Evolutionary conservation across 352 stramenopile species (phyloP), one percentile per base, ranked within the genome.

Genomic region (Plasmopara halstedii): DNA sequence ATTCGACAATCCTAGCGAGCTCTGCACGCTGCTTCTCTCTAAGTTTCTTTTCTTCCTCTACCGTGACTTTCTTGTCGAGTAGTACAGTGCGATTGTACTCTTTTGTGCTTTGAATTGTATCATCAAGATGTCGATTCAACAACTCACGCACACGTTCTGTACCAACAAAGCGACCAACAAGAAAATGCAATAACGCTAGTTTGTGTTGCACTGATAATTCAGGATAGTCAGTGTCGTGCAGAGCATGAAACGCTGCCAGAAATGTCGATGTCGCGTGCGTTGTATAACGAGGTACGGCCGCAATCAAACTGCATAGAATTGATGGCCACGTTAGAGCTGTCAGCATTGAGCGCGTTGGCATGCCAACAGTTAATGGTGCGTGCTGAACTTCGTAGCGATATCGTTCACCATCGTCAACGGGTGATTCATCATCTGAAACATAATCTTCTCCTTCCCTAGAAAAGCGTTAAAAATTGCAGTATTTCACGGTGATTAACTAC

Each of bases 381-480:
- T 87, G 68, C 58, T 87, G 70, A 36, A 90, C 77, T 49, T 92
- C 78, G 50, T 80, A 91, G 26, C 76, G 73, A 52, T 85, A 90
- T 6, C 76, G 76, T 35, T 92, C 83, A 17, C 67, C 56, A 33
- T 90, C 78, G 42, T 94, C 83, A 65, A 88, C 85, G 5, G 73
- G 67, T 7, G 46, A 70, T 56, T 94, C 83, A 20, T 92, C 83
- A 45, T 94, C 83, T 2, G 80, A 90, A 27, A 88, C 57, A 46
- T 90, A 88, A 40, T 90, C 76, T n/a, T 92, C 83, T 39, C 88
- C 80, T 44, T 92, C 81, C 26, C 75, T 79, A 32, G 11, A n/a
- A 33, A 51, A 18, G 29, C 9, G 31, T 21, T 25, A 29, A 27
- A 4, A 31, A 22, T 17, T n/a, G n/a, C n/a, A n/a, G n/a, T n/a